Conservation (phyloP, 1,139 yeast genomes). For the Yamadazyma trypodendri region DNA sequence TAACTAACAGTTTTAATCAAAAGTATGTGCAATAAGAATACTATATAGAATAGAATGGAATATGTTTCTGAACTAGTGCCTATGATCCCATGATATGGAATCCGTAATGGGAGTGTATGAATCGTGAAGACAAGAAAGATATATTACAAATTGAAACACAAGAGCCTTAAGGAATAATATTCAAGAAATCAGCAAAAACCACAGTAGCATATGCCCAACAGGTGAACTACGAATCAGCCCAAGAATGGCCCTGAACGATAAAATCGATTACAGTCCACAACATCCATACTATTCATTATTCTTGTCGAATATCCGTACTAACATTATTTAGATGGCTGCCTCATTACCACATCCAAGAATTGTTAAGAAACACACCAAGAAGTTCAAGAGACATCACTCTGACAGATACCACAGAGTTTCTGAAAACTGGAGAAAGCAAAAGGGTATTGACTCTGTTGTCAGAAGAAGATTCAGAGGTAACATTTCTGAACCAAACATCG, state of each 20-base stretch:
- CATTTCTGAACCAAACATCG: constrained; percentile 98
- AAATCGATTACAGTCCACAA: no score
- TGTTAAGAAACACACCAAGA: constrained; percentile 98
- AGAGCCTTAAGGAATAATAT: no score
- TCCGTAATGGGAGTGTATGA: no score
- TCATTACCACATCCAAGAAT: constrained; percentile 98
- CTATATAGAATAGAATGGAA: neutral
- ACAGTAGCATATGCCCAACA: no score
- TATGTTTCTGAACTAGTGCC: neutral
- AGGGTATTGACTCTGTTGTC: constrained; percentile 99
- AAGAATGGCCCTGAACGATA: no score
- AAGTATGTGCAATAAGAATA: constrained; percentile 11
- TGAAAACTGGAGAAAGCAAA: constrained; percentile 99
- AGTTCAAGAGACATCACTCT: constrained; percentile 99
- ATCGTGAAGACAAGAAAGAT: no score
- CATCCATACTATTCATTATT: neutral
- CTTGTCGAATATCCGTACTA: constrained; percentile 10
- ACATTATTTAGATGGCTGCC: constrained; percentile 72
- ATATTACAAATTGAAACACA: no score
- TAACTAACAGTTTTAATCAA: constrained; percentile 10
- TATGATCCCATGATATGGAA: neutral
- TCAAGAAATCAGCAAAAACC: no score
- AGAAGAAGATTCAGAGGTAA: constrained; percentile 99
- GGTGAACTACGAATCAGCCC: neutral
- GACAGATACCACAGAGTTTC: constrained; percentile 98